Evolutionary conservation across 2,329 filamentous ascomycete species (phyloP), one percentile per base, ranked within the genome.

Genomic region (Arachnomyces sp.): DNA sequence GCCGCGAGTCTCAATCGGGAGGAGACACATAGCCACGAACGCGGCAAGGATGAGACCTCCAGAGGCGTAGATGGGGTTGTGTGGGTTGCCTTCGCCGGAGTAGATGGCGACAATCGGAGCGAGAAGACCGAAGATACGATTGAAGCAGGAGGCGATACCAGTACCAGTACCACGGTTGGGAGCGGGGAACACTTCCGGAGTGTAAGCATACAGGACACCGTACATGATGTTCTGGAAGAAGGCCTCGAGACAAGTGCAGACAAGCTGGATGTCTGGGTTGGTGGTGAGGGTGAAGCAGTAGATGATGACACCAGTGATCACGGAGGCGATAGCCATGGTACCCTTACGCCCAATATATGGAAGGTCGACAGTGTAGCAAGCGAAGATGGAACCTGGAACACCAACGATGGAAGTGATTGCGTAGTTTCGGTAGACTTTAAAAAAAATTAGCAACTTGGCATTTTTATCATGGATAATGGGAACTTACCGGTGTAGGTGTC

Each of bases 401-500:
- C 86, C 86, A 35, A 81, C 75, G 29, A 86, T 67, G 31, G 82
- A 84, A 12, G 84, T 86, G 59, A 93, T 88, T 59, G 81, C 81
- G 59, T 88, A 90, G 69, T 87, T 86, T 45, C 84, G 80, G 66
- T 92, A 93, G 35, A 62, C 68, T 34, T 62, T 58, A 25, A 31
- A 31, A 8, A 33, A 31, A 38, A 18, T 12, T 15, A 15, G 25
- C 17, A n/a, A 2, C 17, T 8, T 12, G 9, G n/a, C 5, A 11
- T 17, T 9, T 11, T 16, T n/a, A 9, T 12, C 9, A 12, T 9
- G 11, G 5, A 34, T 16, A 30, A 21, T 14, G 4, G 28, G 49
- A 33, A 44, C 47, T 31, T 36, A 49, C 47, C 68, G 28, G 64
- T 60, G 35, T 60, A 55, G 13, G 60, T 57, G 9, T 64, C 55